phyloP scores from a whole-genome alignment of 1,284 basidiomycete species.

The Leccinum pachyderme region DNA sequence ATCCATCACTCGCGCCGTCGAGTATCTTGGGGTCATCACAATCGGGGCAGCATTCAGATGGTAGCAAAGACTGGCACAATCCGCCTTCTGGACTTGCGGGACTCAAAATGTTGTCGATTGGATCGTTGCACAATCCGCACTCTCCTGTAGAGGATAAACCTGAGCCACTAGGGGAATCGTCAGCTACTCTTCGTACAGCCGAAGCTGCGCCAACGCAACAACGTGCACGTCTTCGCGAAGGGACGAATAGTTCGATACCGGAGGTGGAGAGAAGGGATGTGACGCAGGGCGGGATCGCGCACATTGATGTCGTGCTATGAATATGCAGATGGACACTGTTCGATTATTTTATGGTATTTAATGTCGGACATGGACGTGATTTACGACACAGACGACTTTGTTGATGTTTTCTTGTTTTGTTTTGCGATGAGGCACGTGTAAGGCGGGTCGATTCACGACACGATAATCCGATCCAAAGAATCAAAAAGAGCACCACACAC shows the following conservation, averaged over 20 bases:
- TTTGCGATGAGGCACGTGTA: conserved; percentile 17
- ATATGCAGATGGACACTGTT: neutral
- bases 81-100: conserved; percentile 25
- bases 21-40: conserved; percentile 14
- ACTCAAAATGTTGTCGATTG: conserved; percentile 15
- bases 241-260: conserved; percentile 15
- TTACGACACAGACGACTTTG: neutral
- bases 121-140: conserved; percentile 22
- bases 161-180: neutral
- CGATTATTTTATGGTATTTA: conserved; percentile 18
- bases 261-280: conserved; percentile 27
- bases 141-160: conserved; percentile 18
- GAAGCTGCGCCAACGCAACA: neutral
- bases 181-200: neutral
- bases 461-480: conserved; percentile 33
- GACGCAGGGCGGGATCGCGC: conserved; percentile 23
- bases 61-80: conserved; percentile 26
- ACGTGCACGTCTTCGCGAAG: conserved; percentile 25
- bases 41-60: conserved; percentile 13
- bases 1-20: conserved; percentile 29
- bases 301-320: conserved; percentile 30
- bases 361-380: neutral
- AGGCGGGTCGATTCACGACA: conserved; percentile 8
- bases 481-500: conserved; percentile 12
- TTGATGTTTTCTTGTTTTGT: neutral